phyloP scores from a whole-genome alignment of 1,284 basidiomycete species.

The Ustilago xerochloae region DNA sequence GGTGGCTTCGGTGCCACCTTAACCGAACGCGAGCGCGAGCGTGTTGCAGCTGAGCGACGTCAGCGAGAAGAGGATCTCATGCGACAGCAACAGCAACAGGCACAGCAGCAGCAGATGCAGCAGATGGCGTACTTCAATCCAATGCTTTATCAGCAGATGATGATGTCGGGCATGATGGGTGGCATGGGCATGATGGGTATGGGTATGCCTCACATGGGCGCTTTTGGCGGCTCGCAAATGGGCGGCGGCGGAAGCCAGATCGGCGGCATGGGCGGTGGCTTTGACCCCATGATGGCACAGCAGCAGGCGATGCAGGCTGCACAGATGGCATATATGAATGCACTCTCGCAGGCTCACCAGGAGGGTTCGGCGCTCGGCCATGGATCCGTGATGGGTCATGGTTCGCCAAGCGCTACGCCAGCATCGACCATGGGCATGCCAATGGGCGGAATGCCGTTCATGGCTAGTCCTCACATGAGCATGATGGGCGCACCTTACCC shows the following conservation, averaged over 20 bases:
- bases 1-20: constrained; percentile 93
- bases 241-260: constrained; percentile 46
- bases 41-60: constrained; percentile 73
- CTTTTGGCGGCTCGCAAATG: constrained; percentile 49
- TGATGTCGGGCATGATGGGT: constrained; percentile 59
- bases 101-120: constrained; percentile 77
- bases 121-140: constrained; percentile 72
- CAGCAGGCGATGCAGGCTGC: constrained; percentile 65
- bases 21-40: constrained; percentile 93
- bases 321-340: constrained; percentile 66
- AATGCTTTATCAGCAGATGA: constrained; percentile 69
- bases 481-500: constrained; percentile 54
- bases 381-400: constrained; percentile 37
- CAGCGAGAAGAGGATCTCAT: constrained; percentile 91
- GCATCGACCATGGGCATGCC: constrained; percentile 44
- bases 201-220: constrained; percentile 44
- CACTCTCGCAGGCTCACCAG: constrained; percentile 43
- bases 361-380: constrained; percentile 39
- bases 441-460: constrained; percentile 47
- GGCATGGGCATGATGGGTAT: constrained; percentile 65
- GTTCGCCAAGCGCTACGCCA: constrained; percentile 21
- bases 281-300: constrained; percentile 56
- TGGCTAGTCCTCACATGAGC: constrained; percentile 51
- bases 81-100: constrained; percentile 85
- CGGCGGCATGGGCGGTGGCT: constrained; percentile 33